Evolutionary conservation across 257 asterid genomes (phyloP), one percentile per base, ranked within the genome.

Genomic region (Fraxinus excelsior): DNA sequence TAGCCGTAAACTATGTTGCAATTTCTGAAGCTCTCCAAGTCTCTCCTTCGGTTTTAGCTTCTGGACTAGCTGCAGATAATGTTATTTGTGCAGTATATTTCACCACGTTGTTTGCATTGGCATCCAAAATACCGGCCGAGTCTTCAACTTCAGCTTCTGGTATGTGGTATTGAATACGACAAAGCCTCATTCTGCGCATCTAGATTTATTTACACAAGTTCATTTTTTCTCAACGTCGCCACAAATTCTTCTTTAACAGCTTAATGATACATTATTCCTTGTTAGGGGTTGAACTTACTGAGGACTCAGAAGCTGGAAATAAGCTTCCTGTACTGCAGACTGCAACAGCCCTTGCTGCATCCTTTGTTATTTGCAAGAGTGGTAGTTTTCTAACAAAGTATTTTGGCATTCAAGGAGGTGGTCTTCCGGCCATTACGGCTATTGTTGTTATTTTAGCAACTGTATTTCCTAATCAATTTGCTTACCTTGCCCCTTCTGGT

Each of bases 21-120:
- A 88, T 94, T 76, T 85, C 97, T 7, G 96, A 94, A 81, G 97
- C 97, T 75, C 92, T 94, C n/a, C 79, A 73, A 74, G 92, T 91
- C 70, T 86, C 97, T 25, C 97, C 97, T 4, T 94, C 99, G 29
- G 96, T 91, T 75, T 78, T 94, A 80, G 85, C 99, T n/a, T n/a
- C n/a, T n/a, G n/a, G n/a, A n/a, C n/a, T n/a, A n/a, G 97, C 99
- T 76, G 99, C 99, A 23, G 99, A 94, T 88, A 92, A 92, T 81
- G 96, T 94, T 75, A 91, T 94, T n/a, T 92, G 99, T 83, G 99
- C 99, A 12, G 58, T 89, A 60, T 94, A 94, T 82, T 94, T 94
- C 44, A 74, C 97, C 74, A 80, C 97, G 13, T 79, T 94, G 81
- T 94, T 92, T 83, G 97, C 96, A 7, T 81, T 94, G 83, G 96